Percentiles rank a stretch among this genome's conserved stretches.
phyloP scores from a whole-genome alignment of 2,329 filamentous ascomycete genomes.

The Fusarium anguioides region DNA sequence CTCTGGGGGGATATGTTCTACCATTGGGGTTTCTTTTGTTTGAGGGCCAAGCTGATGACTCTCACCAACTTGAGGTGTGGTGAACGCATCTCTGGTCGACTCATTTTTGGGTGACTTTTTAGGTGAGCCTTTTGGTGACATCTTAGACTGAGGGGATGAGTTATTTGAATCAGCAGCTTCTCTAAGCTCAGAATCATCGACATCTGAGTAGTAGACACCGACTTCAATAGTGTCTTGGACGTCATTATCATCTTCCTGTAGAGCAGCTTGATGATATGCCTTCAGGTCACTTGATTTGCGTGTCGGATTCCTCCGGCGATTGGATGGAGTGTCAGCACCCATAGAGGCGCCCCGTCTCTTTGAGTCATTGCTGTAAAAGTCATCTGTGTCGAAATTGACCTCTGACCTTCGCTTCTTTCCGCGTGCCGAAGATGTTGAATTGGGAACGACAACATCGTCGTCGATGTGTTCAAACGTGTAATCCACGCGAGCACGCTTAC shows the following conservation, averaged over 20 bases:
- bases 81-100: slow-evolving; percentile 24
- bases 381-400: slow-evolving; percentile 50
- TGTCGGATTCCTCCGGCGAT: slow-evolving; percentile 55
- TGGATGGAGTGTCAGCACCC: slow-evolving; percentile 50
- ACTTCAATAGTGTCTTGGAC: slow-evolving; percentile 70
- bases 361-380: slow-evolving; percentile 43
- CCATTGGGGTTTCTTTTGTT: slow-evolving; percentile 8
- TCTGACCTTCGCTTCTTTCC: slow-evolving; percentile 53
- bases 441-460: slow-evolving; percentile 57
- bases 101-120: slow-evolving; percentile 21
- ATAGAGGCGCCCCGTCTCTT: slow-evolving; percentile 54
- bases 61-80: slow-evolving; percentile 17
- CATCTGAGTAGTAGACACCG: slow-evolving; percentile 55
- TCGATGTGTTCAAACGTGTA: slow-evolving; percentile 66
- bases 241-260: slow-evolving; percentile 57
- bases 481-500: slow-evolving; percentile 67
- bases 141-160: slow-evolving; percentile 46
- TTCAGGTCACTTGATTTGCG: slow-evolving; percentile 52
- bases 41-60: not conserved
- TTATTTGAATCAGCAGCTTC: slow-evolving; percentile 43
- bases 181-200: slow-evolving; percentile 47
- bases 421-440: slow-evolving; percentile 50
- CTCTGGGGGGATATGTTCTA: slow-evolving; percentile 10
- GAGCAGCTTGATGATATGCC: slow-evolving; percentile 47
- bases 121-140: slow-evolving; percentile 33